A percentile compares a stretch with the other conserved stretches of the same genome.
These are phyloP conservation scores for Leccinum disarticulatum DNA, from an alignment of 768 basidiomycete species.

Conservation along the genomic window DNA sequence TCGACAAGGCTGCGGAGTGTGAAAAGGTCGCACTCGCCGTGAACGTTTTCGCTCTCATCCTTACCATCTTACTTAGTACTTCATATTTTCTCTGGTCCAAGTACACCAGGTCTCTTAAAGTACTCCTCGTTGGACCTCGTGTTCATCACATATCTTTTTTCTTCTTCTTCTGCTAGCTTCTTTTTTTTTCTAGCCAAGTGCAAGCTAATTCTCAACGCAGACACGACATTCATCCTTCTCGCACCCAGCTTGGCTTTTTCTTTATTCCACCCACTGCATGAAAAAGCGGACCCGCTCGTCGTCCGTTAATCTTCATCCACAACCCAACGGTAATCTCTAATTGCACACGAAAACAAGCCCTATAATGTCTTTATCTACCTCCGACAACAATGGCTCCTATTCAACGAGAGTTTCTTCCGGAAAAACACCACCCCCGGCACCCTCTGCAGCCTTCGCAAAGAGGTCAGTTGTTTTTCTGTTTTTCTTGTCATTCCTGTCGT, in stretches of 20 bases:
- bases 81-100: constrained; percentile 35
- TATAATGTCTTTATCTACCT: constrained; percentile 93
- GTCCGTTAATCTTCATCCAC: constrained; percentile 36
- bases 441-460: constrained; percentile 87
- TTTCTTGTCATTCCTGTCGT: constrained; percentile 15
- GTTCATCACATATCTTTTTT: constrained; percentile 34
- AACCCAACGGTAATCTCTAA: constrained; percentile 73
- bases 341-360: constrained; percentile 51
- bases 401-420: constrained; percentile 80
- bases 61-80: constrained; percentile 40
- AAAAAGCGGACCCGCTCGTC: constrained; percentile 27
- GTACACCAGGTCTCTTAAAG: constrained; percentile 35
- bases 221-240: constrained; percentile 28
- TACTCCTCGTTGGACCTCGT: constrained; percentile 30
- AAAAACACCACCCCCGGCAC: constrained; percentile 88
- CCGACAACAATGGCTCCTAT: constrained; percentile 80
- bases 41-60: constrained; percentile 32
- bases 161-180: background rate
- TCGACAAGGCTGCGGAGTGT: constrained; percentile 31
- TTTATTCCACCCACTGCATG: constrained; percentile 31
- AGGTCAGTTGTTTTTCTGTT: constrained; percentile 47
- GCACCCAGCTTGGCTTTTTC: constrained; percentile 16
- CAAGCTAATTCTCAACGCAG: constrained; percentile 35
- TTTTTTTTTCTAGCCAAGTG: constrained; percentile 21
- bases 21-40: constrained; percentile 25